These are phyloP conservation scores for Botrytis porri DNA, from an alignment of 2,329 filamentous ascomycete genomes.

Conservation along the genomic window DNA sequence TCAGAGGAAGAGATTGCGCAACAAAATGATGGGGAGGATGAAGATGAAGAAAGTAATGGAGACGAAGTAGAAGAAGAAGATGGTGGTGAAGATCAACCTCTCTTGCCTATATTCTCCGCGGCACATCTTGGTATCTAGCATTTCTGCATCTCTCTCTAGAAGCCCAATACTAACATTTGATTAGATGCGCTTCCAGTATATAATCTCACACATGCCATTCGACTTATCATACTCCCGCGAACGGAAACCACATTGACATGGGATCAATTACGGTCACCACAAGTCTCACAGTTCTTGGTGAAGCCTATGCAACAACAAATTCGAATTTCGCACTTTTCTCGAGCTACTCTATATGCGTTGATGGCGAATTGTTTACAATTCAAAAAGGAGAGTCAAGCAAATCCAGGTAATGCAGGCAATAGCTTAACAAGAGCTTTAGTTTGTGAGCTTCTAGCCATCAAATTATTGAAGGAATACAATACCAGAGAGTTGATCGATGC, in stretches of 20 bases:
- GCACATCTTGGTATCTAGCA: constrained; percentile 63
- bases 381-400: constrained; percentile 76
- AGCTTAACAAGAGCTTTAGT: constrained; percentile 83
- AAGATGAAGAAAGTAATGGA: constrained; percentile 40
- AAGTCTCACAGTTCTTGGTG: constrained; percentile 91
- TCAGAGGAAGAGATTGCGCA: constrained; percentile 25
- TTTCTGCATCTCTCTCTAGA: constrained; percentile 2
- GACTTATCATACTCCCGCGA: constrained; percentile 75
- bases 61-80: constrained; percentile 43
- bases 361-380: constrained; percentile 95
- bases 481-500: constrained; percentile 91
- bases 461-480: constrained; percentile 83
- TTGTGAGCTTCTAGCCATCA: constrained; percentile 86
- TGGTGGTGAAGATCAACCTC: constrained; percentile 44
- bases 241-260: constrained; percentile 91
- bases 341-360: constrained; percentile 82
- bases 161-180: constrained; percentile 30
- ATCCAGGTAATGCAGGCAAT: constrained; percentile 79
- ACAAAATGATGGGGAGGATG: constrained; percentile 34
- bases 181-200: constrained; percentile 84
- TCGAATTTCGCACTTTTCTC: constrained; percentile 75
- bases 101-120: constrained; percentile 77
- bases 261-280: constrained; percentile 93
- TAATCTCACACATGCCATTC: constrained; percentile 84
- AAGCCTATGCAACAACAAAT: constrained; percentile 95